A percentile compares a stretch with the other conserved stretches of the same genome.
phyloP scores from a whole-genome alignment of 305 asterid genomes.

The Fraxinus latifolia region DNA sequence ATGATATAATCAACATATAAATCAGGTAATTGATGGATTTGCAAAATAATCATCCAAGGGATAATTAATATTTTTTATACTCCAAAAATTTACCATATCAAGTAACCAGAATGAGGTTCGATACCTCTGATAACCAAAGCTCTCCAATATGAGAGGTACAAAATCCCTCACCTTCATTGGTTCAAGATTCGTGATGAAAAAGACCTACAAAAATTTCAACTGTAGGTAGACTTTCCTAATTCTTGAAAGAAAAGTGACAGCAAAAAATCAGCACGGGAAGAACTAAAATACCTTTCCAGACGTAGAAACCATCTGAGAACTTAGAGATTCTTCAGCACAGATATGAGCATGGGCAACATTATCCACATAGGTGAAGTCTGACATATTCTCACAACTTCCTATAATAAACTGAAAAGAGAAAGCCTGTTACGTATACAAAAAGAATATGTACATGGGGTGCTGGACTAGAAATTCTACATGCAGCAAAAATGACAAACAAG shows the following conservation, averaged over 20 bases:
- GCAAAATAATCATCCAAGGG: not conserved
- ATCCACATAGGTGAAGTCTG: slow-evolving; percentile 83
- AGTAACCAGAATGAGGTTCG: slow-evolving; percentile 19
- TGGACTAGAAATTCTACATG: slow-evolving; percentile 23
- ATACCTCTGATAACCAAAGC: slow-evolving; percentile 78
- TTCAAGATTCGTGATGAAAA: slow-evolving; percentile 74
- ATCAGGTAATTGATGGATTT: not conserved
- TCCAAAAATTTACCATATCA: slow-evolving; percentile 22
- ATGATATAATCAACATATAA: not conserved
- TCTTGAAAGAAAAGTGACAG: slow-evolving; percentile 18
- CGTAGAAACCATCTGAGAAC: slow-evolving; percentile 46
- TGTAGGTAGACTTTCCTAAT: slow-evolving; percentile 20
- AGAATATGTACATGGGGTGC: slow-evolving; percentile 24
- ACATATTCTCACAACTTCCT: slow-evolving; percentile 64
- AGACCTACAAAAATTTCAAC: slow-evolving; percentile 52
- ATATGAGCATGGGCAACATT: slow-evolving; percentile 87
- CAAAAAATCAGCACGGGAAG: slow-evolving; percentile 22
- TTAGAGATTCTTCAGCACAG: slow-evolving; percentile 78
- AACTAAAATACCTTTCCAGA: slow-evolving; percentile 66
- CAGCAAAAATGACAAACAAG: slow-evolving; percentile 2
- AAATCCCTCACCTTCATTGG: slow-evolving; percentile 66
- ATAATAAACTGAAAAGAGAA: slow-evolving; percentile 95
- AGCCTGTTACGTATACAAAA: slow-evolving; percentile 74
- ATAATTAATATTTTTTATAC: slow-evolving; percentile 19
- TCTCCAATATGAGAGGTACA: slow-evolving; percentile 50